Base-by-base conservation (phyloP, 208 protist genomes). In the Vickermania spadyakhi region DNA sequence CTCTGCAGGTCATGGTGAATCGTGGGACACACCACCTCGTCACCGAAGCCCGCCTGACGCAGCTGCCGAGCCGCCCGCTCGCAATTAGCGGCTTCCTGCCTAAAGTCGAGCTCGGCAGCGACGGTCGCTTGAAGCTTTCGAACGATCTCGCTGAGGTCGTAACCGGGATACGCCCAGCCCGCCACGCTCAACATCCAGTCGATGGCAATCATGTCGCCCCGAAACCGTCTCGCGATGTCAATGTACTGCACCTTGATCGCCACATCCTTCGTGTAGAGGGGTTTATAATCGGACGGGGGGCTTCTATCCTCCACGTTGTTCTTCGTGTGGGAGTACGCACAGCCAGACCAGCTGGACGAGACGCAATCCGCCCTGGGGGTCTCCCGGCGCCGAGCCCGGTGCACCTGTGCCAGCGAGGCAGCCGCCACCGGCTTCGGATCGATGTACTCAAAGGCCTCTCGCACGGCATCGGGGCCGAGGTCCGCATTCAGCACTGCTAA, bases 181-280 rank as follows among this genome's bases (percentile, higher is more conserved):
- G 81, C 74, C 2, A 85, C 58, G 3, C 68, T 61, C 1, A 88
- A 68, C 75, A 96, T 85, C 1, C 86, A 4, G 18, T 79, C 60
- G 60, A 96, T 93, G 13, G 93, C 95, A 11, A 71, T 71, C 79
- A 97, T 92, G 73, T 97, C 90, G 0, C 81, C 86, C n/a, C 65
- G 55, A 65, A 97, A 95, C 23, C 86, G 80, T 62, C 88, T 72
- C 0, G 75, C 80, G 45, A 96, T 75, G 58, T 91, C 86, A 58
- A 92, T 81, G 71, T 94, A 94, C 76, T 96, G 93, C 51, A 97
- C 91, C 81, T 98, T 98, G 31, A 98, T 86, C 11, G 96, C 96
- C 0, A 98, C 94, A 4, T 97, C 86, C 18, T 18, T 45, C 7
- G 11, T 45, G 36, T 45, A 45, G 36, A 45, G 18, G 18, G 36